Percentiles rank a stretch among this genome's conserved stretches.
These are phyloP conservation scores for Pleurotus giganteus DNA, from an alignment of 768 basidiomycete genomes.

Conservation along the genomic window DNA sequence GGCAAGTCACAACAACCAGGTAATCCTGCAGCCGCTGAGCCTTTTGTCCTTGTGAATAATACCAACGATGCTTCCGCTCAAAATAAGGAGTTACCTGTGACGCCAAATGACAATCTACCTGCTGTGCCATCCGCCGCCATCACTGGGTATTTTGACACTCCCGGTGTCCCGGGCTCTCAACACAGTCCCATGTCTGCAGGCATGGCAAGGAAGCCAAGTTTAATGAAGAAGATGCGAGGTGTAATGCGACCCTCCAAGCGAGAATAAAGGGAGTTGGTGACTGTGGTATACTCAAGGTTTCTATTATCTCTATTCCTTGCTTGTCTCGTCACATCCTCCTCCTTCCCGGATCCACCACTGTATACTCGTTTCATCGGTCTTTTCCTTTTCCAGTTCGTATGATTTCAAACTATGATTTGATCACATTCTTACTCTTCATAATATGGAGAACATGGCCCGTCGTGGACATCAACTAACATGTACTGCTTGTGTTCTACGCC, in stretches of 20 bases:
- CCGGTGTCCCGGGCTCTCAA: constrained; percentile 14
- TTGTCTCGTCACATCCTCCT: not conserved
- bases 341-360: no score
- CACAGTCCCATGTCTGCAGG: constrained; percentile 27
- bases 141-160: constrained; percentile 51
- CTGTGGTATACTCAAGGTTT: constrained; percentile 6
- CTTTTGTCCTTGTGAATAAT: constrained; percentile 67
- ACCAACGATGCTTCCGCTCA: constrained; percentile 24
- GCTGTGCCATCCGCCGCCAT: constrained; percentile 35
- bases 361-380: not conserved
- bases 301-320: not conserved
- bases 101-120: constrained; percentile 25
- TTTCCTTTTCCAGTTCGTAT: not conserved
- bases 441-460: not conserved
- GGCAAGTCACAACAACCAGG: constrained; percentile 32
- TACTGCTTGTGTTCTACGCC: not conserved
- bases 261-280: constrained; percentile 24
- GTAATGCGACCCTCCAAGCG: constrained; percentile 58
- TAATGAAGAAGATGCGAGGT: constrained; percentile 77
- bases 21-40: constrained; percentile 38
- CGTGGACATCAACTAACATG: constrained; percentile 1
- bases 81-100: constrained; percentile 57
- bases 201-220: constrained; percentile 71
- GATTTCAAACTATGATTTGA: not conserved
- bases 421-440: constrained; percentile 6